phyloP scores from a whole-genome alignment of 257 asterid genomes.

The Lithospermum erythrorhizon region DNA sequence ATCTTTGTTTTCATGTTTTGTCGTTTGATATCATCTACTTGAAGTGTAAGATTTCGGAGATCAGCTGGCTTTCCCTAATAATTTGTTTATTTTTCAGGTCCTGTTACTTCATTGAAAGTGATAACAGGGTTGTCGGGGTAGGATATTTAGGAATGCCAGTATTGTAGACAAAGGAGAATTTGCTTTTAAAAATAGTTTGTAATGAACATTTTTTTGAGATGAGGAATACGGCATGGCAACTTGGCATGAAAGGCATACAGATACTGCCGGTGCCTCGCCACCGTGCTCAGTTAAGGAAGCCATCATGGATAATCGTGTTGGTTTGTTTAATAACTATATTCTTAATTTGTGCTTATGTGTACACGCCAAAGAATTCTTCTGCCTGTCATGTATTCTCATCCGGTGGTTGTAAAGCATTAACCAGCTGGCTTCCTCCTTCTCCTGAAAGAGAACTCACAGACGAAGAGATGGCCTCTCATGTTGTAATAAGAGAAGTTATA shows the following conservation, averaged over 20 bases:
- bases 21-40: no score
- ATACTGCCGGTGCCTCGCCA: slow-evolving; percentile 75
- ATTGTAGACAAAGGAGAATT: not conserved
- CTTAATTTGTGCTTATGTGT: slow-evolving; percentile 75
- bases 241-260: slow-evolving; percentile 78
- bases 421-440: slow-evolving; percentile 71
- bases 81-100: not conserved
- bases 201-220: slow-evolving; percentile 51
- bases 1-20: no score
- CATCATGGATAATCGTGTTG: slow-evolving; percentile 87
- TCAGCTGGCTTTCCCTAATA: not conserved
- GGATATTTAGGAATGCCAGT: not conserved
- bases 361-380: slow-evolving; percentile 72
- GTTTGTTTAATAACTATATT: slow-evolving; percentile 77
- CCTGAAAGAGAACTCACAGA: slow-evolving; percentile 72
- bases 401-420: slow-evolving; percentile 58
- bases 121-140: not conserved
- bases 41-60: not conserved
- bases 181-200: slow-evolving; percentile 11
- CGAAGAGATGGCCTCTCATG: slow-evolving; percentile 76
- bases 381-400: slow-evolving; percentile 82
- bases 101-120: not conserved
- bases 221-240: slow-evolving; percentile 82
- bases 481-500: slow-evolving; percentile 74
- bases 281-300: slow-evolving; percentile 79